Base-by-base conservation (phyloP, 176 grass and related monocot species). In the Pharus latifolius region DNA sequence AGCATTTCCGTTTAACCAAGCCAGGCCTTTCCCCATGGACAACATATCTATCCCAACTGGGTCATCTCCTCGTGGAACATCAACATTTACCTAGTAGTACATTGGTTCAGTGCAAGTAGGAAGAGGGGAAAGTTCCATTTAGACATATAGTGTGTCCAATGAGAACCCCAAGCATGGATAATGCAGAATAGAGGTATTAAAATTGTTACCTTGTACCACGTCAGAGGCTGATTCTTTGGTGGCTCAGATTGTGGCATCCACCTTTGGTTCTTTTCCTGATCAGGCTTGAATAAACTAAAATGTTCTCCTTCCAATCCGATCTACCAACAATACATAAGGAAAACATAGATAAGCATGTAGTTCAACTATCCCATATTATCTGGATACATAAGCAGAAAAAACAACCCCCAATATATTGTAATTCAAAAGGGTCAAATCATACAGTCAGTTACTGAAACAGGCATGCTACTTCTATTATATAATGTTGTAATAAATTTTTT, bases 191-290 rank as follows among this genome's bases (percentile, higher is more conserved):
- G 28, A 78, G 22, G 78, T 46, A 0, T 6, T 72, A 72, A 14
- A 66, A 56, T n/a, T 6, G 61, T 52, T 94, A 99, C 90, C 95
- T 99, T 99, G 63, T 99, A 99, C 95, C 95, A 99, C 55, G 67
- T 99, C 62, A 99, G 49, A 81, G 95, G 81, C 69, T 94, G 87
- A 45, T 86, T 75, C 74, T 74, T 99, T 52, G 90, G 95, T 30
- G 84, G 95, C 23, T 94, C 78, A 15, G 82, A 56, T 63, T 26
- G 55, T 52, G 82, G 41, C 35, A 58, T 81, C 95, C 95, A 99
- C 67, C 75, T 77, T 18, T 69, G 17, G 76, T 91, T 76, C 27
- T 60, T 77, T 18, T 60, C 65, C 13, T 69, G 47, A 45, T 83
- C 61, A 33, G 82, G 66, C 41, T 83, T 81, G 76, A 94, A 99